These are phyloP conservation scores for Colletotrichum horii DNA, from an alignment of 2,329 filamentous ascomycete genomes.

Conservation along the genomic window DNA sequence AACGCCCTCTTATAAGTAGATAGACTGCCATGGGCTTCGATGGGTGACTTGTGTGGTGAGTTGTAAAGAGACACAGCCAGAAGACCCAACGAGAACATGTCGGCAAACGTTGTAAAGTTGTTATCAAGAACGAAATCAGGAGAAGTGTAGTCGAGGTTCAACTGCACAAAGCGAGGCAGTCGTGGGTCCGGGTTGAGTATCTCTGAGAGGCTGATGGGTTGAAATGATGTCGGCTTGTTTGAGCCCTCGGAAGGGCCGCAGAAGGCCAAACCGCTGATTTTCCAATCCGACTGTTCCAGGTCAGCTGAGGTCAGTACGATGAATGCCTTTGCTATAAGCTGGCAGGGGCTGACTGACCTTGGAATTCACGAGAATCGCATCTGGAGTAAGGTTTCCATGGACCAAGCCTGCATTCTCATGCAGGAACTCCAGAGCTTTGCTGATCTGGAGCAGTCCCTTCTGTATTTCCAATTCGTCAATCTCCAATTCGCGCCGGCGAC, in stretches of 20 bases:
- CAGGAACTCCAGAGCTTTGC: constrained; percentile 91
- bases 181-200: constrained; percentile 85
- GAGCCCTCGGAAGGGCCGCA: constrained; percentile 81
- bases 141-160: constrained; percentile 91
- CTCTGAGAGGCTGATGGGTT: constrained; percentile 82
- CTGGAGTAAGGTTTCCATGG: constrained; percentile 92
- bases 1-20: constrained; percentile 88
- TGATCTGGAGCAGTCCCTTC: constrained; percentile 91
- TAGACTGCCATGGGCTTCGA: constrained; percentile 81
- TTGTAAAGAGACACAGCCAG: constrained; percentile 92
- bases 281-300: constrained; percentile 83
- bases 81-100: constrained; percentile 93
- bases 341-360: constrained; percentile 63
- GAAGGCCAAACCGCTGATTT: constrained; percentile 93
- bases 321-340: neutral
- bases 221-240: constrained; percentile 75
- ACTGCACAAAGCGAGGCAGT: constrained; percentile 80
- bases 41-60: constrained; percentile 86
- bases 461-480: constrained; percentile 98
- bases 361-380: constrained; percentile 90
- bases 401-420: constrained; percentile 95
- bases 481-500: constrained; percentile 80
- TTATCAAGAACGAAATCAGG: constrained; percentile 95
- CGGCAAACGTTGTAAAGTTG: constrained; percentile 81
- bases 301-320: constrained; percentile 28